These are phyloP conservation scores for Fusarium verticillioides DNA, from an alignment of 2,329 filamentous ascomycete species.

Conservation along the genomic window DNA sequence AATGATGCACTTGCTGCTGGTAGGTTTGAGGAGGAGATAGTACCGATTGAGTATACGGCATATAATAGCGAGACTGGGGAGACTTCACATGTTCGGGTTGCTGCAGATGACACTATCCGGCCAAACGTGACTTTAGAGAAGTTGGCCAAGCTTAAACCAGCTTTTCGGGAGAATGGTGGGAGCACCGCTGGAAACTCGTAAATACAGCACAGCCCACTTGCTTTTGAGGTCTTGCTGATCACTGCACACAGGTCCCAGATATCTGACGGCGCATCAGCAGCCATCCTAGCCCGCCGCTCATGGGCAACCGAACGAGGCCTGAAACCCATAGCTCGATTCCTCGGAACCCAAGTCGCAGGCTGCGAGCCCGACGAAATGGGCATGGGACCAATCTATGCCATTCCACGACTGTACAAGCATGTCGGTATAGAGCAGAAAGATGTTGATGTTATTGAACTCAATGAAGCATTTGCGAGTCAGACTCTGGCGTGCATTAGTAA, in stretches of 20 bases:
- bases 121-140: slow-evolving; percentile 62
- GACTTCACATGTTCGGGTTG: slow-evolving; percentile 70
- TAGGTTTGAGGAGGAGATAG: slow-evolving; percentile 79
- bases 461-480: slow-evolving; percentile 80
- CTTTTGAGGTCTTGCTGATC: no score
- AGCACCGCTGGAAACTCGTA: slow-evolving; percentile 84
- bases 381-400: slow-evolving; percentile 84
- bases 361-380: slow-evolving; percentile 94
- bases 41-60: slow-evolving; percentile 64
- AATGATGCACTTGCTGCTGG: slow-evolving; percentile 74
- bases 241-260: slow-evolving; percentile 69
- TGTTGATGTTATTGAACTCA: slow-evolving; percentile 88
- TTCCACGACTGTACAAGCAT: slow-evolving; percentile 77
- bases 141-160: slow-evolving; percentile 82
- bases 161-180: slow-evolving; percentile 77
- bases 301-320: slow-evolving; percentile 78
- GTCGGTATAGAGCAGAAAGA: slow-evolving; percentile 74
- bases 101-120: slow-evolving; percentile 71
- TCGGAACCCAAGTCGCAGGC: slow-evolving; percentile 85
- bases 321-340: slow-evolving; percentile 74
- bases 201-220: neutral
- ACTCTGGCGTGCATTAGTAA: slow-evolving; percentile 75
- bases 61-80: neutral
- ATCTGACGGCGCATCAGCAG: slow-evolving; percentile 84
- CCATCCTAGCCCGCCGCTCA: slow-evolving; percentile 68